These are phyloP conservation scores for Solanum chaucha DNA, from an alignment of 257 asterid species.

Conservation along the genomic window DNA sequence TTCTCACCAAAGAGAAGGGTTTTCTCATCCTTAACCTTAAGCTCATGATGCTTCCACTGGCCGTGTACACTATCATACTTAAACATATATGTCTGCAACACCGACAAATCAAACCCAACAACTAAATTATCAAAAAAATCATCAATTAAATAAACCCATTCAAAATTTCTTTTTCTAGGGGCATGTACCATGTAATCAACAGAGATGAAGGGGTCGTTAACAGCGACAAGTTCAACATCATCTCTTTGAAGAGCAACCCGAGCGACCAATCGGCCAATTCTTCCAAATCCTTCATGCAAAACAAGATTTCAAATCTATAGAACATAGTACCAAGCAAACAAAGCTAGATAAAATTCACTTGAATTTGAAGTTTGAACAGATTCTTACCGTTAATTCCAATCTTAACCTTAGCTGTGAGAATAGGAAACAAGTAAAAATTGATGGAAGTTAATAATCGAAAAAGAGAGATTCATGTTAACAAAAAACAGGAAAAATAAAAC, in stretches of 20 bases:
- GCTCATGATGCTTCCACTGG: conserved; percentile 61
- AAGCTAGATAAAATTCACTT: not conserved
- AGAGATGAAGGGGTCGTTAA: conserved; percentile 75
- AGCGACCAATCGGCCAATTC: conserved; percentile 86
- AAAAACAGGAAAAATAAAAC: not conserved
- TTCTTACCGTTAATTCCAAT: conserved; percentile 73
- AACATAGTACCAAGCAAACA: not conserved
- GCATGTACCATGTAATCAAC: conserved; percentile 64
- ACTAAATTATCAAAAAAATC: not conserved
- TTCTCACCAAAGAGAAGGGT: conserved; percentile 72
- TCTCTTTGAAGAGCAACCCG: conserved; percentile 70
- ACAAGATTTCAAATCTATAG: not conserved
- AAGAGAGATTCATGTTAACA: not conserved
- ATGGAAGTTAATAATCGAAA: not conserved
- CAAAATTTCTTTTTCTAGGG: not conserved
- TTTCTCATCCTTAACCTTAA: conserved; percentile 62
- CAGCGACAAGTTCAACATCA: conserved; percentile 83
- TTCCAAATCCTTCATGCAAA: conserved; percentile 55
- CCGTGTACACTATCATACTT: conserved; percentile 86
- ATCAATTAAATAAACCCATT: not conserved
- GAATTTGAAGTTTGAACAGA: not conserved
- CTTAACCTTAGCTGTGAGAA: conserved; percentile 58
- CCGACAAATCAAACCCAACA: not conserved
- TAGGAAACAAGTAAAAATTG: not conserved
- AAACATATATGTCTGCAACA: conserved; percentile 72